Conservation (phyloP, 2,329 filamentous ascomycete genomes). For the Penicillium sp. region DNA sequence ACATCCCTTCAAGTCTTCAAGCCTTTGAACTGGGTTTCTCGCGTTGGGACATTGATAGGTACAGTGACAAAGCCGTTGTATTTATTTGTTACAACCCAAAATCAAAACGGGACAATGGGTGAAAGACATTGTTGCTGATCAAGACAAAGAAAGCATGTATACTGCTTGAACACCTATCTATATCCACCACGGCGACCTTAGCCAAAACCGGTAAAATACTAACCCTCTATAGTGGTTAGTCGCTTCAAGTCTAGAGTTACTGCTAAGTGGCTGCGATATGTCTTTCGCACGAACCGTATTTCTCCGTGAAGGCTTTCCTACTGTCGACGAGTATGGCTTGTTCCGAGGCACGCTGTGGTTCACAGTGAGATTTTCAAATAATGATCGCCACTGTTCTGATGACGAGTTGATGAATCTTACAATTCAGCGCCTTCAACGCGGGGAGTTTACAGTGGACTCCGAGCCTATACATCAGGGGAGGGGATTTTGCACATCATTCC, state of each 20-base stretch:
- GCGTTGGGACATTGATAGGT: no score
- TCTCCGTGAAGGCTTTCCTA: not conserved
- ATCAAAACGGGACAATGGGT: no score
- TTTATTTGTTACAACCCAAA: not conserved
- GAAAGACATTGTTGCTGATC: not conserved
- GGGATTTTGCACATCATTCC: not conserved
- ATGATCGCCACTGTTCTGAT: not conserved
- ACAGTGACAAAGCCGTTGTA: no score
- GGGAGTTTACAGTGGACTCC: not conserved
- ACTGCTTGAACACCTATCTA: not conserved
- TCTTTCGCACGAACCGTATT: not conserved
- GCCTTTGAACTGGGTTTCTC: not conserved
- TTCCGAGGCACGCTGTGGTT: not conserved
- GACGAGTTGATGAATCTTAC: not conserved
- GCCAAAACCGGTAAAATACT: not conserved
- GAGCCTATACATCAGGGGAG: not conserved
- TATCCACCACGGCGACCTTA: no score
- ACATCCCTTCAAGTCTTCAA: not conserved
- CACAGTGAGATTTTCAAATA: not conserved
- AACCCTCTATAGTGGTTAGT: not conserved
- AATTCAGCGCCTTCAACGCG: not conserved
- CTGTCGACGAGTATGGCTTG: not conserved
- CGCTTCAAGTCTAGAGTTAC: not conserved
- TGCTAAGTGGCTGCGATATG: not conserved
- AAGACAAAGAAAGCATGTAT: not conserved